Evolutionary conservation across 2,329 filamentous ascomycete species (phyloP).

Genomic region (Aphanocladium album): DNA sequence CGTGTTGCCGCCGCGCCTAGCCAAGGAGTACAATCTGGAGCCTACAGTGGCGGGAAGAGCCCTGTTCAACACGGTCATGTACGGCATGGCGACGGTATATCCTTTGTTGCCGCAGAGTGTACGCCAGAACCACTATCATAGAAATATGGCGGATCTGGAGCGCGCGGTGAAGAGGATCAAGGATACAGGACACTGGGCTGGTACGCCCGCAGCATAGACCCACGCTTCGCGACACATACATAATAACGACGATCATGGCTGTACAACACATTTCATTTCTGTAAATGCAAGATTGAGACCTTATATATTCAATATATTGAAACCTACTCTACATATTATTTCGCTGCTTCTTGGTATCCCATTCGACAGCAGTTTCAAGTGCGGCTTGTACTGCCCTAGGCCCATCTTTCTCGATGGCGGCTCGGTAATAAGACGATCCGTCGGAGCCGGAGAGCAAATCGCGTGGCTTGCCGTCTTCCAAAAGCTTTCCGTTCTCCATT

Average conservation of each 20-base stretch:
- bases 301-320: background rate
- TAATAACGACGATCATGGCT: background rate
- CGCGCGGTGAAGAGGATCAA: conserved; percentile 17
- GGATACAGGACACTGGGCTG: conserved; percentile 16
- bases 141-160: conserved; percentile 23
- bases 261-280: background rate
- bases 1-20: conserved; percentile 19
- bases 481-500: conserved; percentile 3
- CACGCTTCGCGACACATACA: background rate
- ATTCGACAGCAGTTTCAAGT: background rate
- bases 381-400: background rate
- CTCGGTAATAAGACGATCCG: background rate
- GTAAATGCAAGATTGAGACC: background rate
- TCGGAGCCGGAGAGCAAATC: background rate
- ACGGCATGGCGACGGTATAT: conserved; percentile 24
- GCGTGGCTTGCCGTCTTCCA: conserved; percentile 7
- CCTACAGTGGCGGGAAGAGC: conserved; percentile 16
- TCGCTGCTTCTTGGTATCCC: background rate
- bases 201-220: background rate
- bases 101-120: conserved; percentile 14
- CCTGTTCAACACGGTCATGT: conserved; percentile 18
- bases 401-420: background rate
- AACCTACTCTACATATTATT: background rate
- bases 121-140: conserved; percentile 20
- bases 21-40: conserved; percentile 21